phyloP scores from a whole-genome alignment of 768 basidiomycete species.

The Tricholoma matsutake region DNA sequence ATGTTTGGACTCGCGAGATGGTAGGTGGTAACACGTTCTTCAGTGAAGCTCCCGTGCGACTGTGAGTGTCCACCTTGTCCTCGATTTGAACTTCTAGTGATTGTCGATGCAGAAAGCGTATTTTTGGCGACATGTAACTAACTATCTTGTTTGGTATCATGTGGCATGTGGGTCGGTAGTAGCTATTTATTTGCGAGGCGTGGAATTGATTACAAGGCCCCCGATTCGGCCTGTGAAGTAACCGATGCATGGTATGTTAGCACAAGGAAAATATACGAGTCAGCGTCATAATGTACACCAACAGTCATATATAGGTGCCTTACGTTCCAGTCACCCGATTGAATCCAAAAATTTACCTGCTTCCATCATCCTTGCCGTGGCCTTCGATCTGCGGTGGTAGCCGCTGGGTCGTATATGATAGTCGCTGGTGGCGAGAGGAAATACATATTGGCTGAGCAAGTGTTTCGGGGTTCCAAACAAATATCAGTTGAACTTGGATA shows the following conservation, averaged over 20 bases:
- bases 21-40: constrained; percentile 68
- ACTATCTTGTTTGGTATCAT: background rate
- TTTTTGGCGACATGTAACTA: constrained; percentile 56
- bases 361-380: constrained; percentile 33
- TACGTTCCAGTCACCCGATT: background rate
- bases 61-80: constrained; percentile 49
- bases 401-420: constrained; percentile 13
- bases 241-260: background rate
- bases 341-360: constrained; percentile 24
- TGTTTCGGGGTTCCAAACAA: no score
- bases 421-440: constrained; percentile 34
- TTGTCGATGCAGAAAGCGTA: constrained; percentile 46
- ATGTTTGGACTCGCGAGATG: constrained; percentile 90
- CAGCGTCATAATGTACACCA: background rate
- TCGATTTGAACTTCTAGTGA: background rate
- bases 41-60: constrained; percentile 63
- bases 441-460: no score
- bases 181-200: background rate
- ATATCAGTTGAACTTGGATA: constrained; percentile 27
- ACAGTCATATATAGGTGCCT: background rate
- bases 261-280: background rate
- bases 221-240: no score
- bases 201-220: background rate
- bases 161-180: background rate
- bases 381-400: constrained; percentile 27